Conservation (phyloP, 441 rosid genomes). For the Pelargonium australe region DNA sequence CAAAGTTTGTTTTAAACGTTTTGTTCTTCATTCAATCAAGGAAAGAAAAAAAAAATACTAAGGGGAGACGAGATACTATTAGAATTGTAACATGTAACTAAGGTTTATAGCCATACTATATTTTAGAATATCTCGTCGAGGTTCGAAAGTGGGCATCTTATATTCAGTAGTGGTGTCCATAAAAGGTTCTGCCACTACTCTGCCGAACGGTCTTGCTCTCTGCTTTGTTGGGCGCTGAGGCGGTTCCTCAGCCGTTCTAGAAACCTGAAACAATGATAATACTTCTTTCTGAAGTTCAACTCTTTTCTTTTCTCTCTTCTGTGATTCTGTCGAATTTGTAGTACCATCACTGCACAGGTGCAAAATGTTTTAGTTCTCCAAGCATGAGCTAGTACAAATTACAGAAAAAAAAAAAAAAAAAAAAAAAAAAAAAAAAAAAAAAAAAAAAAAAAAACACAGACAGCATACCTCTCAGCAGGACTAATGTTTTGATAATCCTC, state of each 20-base stretch:
- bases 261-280: constrained; percentile 39
- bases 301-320: constrained; percentile 21
- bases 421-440: too few species aligned
- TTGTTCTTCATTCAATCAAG: background rate
- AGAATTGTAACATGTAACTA: background rate
- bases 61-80: background rate
- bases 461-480: constrained; percentile 29
- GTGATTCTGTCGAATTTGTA: constrained; percentile 21
- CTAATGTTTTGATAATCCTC: constrained; percentile 19
- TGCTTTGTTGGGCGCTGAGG: constrained; percentile 23
- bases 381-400: constrained; percentile 13
- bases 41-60: background rate
- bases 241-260: constrained; percentile 32
- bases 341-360: constrained; percentile 23
- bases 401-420: too few species aligned
- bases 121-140: constrained; percentile 20
- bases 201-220: constrained; percentile 32
- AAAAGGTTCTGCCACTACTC: constrained; percentile 28
- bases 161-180: constrained; percentile 26
- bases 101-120: constrained; percentile 23
- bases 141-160: constrained; percentile 24
- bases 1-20: background rate
- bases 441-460: background rate
- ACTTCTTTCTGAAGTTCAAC: constrained; percentile 37
- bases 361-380: constrained; percentile 10